Evolutionary conservation across 1,139 yeast genomes (phyloP), one percentile per base, ranked within the genome.

Genomic region (Pichia sp.): DNA sequence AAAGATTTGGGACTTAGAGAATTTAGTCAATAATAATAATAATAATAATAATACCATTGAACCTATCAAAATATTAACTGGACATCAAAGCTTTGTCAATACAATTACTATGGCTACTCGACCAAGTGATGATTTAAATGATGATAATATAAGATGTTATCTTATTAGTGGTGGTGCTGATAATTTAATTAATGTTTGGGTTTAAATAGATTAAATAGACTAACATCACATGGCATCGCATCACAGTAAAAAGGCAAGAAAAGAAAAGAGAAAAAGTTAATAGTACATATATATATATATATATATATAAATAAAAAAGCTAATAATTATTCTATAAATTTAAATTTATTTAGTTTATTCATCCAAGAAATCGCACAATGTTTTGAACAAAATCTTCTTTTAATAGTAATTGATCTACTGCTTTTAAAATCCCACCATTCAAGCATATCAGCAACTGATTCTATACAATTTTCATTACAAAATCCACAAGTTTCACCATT

Each of bases 71-170:
- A 74, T 77, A 1, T 65, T 86, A 16, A 65, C 63, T 30, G 89
- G 82, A 0, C 95, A 86, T 60, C 81, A 78, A 37, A 90, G 87
- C 35, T 87, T 87, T 59, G 74, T 87, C 10, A 82, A 79, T 55
- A 71, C 77, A 41, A 67, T 86, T 7, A 70, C 71, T 33, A 82
- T 87, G 76, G 89, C 87, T 1, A 32, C 34, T 0, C 58, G 69
- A 1, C 70, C 70, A 0, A 60, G 64, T 3, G 37, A 31, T 56
- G 54, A 43, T 39, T 37, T 35, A 35, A 39, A 33, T 43, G 51
- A 74, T 51, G 53, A 61, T 28, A 68, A 70, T 42, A 76, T 79
- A 69, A 67, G 85, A 56, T 74, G 82, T 51, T 64, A 78, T 43
- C 69, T 80, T 51, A 70, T 71, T 1, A 76, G 81, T 56, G 84